phyloP scores from a whole-genome alignment of 139 green algal genomes.

The Diplosphaera chodatii region DNA sequence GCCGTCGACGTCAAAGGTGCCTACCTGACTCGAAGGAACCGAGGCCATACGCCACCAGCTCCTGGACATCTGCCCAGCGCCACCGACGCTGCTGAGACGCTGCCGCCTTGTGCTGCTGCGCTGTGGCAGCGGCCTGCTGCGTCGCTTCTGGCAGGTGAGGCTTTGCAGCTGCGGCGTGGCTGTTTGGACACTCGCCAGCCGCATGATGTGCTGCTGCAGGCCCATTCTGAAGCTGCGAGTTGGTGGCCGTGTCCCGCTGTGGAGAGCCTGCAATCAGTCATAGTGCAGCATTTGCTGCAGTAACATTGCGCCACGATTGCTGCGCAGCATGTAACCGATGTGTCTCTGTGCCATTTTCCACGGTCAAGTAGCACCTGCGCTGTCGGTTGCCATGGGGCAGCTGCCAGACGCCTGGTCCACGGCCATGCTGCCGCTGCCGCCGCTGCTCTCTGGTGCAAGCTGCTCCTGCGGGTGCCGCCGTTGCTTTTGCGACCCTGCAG shows the following conservation, averaged over 20 bases:
- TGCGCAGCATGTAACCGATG: no score
- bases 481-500: background rate
- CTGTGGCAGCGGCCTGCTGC: background rate
- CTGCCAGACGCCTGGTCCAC: background rate
- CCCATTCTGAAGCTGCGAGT: no score
- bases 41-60: constrained; percentile 16
- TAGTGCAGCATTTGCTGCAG: no score
- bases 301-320: no score
- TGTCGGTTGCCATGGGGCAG: background rate
- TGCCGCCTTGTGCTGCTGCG: background rate
- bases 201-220: no score
- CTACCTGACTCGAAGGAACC: constrained; percentile 11
- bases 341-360: no score
- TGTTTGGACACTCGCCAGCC: no score
- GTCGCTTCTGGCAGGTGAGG: background rate
- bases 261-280: no score
- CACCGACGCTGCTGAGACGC: background rate
- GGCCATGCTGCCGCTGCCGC: background rate
- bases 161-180: no score
- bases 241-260: no score
- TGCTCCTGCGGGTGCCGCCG: background rate
- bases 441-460: background rate
- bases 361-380: no score
- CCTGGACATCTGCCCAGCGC: background rate
- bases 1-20: no score